phyloP scores from a whole-genome alignment of 2,329 filamentous ascomycete genomes.

The Aspergillus quadricinctus region DNA sequence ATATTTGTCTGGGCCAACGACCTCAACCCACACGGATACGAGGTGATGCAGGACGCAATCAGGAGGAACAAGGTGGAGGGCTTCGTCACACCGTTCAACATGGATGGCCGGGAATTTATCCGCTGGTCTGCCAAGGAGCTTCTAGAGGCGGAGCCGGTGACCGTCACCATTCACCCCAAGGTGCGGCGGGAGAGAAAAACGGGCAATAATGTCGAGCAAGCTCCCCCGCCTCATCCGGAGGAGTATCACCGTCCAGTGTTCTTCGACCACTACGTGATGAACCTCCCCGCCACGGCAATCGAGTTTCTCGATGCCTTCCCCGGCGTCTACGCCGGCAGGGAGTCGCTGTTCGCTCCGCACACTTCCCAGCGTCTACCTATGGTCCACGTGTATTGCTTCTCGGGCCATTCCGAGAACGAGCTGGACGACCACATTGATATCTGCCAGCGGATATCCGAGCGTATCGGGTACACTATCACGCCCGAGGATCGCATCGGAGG shows the following conservation, averaged over 20 bases:
- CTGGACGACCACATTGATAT: constrained; percentile 57
- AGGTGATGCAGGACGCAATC: constrained; percentile 66
- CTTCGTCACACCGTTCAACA: constrained; percentile 75
- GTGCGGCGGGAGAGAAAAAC: constrained; percentile 15
- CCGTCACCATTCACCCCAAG: constrained; percentile 50
- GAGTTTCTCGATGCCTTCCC: constrained; percentile 75
- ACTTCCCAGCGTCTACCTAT: constrained; percentile 65
- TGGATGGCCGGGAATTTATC: constrained; percentile 80
- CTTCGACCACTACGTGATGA: constrained; percentile 96
- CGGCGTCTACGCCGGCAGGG: constrained; percentile 72
- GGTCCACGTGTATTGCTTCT: constrained; percentile 94
- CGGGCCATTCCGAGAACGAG: constrained; percentile 73
- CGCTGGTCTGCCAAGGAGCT: constrained; percentile 59
- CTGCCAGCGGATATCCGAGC: constrained; percentile 60
- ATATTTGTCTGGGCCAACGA: constrained; percentile 97
- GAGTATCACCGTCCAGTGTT: constrained; percentile 54
- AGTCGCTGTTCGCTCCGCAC: constrained; percentile 60
- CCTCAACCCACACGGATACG: constrained; percentile 85
- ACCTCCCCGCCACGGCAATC: constrained; percentile 84
- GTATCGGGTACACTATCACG: constrained; percentile 57
- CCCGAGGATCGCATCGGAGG: constrained; percentile 47
- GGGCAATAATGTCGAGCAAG: constrained; percentile 22
- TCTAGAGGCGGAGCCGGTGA: constrained; percentile 46
- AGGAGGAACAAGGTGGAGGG: constrained; percentile 71
- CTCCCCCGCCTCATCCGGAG: constrained; percentile 21